phyloP scores from a whole-genome alignment of 495 filamentous ascomycete genomes.

The Aspergillus kassunensis region DNA sequence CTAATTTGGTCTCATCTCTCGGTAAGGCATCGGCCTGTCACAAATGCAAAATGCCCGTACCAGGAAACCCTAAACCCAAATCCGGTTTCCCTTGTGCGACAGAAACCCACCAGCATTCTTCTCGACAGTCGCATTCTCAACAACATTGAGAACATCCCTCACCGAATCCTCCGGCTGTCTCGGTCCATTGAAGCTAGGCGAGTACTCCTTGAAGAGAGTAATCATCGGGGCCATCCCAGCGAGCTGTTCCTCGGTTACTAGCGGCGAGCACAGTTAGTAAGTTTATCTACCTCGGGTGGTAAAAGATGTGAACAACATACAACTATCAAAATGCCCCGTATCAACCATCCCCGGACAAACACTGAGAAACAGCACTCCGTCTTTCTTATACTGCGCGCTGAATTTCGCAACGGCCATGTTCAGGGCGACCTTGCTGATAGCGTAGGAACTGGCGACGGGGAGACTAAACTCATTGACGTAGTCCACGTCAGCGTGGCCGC shows the following conservation, averaged over 20 bases:
- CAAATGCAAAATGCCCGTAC: too few relatives aligned
- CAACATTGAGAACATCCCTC: slow-evolving; percentile 29
- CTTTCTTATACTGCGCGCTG: slow-evolving; percentile 46
- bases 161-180: slow-evolving; percentile 42
- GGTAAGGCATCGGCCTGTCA: too few relatives aligned
- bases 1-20: too few relatives aligned
- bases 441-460: slow-evolving; percentile 25
- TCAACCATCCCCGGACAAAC: slow-evolving; percentile 48
- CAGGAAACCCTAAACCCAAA: too few relatives aligned
- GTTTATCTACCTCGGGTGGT: too few relatives aligned
- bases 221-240: slow-evolving; percentile 23
- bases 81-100: slow-evolving; percentile 43
- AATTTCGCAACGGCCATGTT: slow-evolving; percentile 46
- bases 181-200: slow-evolving; percentile 48
- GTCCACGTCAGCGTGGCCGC: slow-evolving; percentile 46
- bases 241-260: slow-evolving; percentile 39
- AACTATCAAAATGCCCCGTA: slow-evolving; percentile 23
- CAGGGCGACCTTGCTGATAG: slow-evolving; percentile 40
- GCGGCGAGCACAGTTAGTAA: background rate
- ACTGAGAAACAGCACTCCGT: slow-evolving; percentile 49
- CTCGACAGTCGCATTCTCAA: slow-evolving; percentile 48
- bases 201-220: slow-evolving; percentile 35
- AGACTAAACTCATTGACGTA: slow-evolving; percentile 30
- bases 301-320: slow-evolving; percentile 1
- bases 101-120: slow-evolving; percentile 48